A percentile compares a stretch with the other conserved stretches of the same genome.
phyloP scores from a whole-genome alignment of 495 filamentous ascomycete genomes.

The Clavariopsis aquatica region DNA sequence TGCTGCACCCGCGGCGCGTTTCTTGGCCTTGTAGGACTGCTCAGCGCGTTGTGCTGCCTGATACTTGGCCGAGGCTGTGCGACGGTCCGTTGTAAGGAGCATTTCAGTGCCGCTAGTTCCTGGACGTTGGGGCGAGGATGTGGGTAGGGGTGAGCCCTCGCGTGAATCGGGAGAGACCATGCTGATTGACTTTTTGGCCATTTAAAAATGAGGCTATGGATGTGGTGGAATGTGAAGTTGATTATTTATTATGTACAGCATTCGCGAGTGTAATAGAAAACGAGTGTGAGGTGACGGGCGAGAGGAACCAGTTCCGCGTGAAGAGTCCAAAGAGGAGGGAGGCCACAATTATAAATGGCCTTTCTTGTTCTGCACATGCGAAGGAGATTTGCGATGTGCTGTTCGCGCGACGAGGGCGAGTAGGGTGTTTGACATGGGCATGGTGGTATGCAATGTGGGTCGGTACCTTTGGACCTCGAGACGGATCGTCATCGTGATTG shows the following conservation, averaged over 20 bases:
- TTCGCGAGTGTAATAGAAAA: neutral
- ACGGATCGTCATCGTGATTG: neutral
- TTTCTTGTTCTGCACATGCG: neutral
- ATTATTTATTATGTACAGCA: neutral
- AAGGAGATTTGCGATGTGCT: neutral
- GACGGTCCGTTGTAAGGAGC: constrained; percentile 14
- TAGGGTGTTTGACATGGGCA: neutral
- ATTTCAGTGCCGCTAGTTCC: constrained; percentile 19
- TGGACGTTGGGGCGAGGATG: constrained; percentile 12
- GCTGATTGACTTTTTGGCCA: neutral
- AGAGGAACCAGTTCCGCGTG: constrained; percentile 8
- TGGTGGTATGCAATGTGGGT: neutral
- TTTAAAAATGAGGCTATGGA: constrained; percentile 16
- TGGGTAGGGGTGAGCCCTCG: constrained; percentile 2
- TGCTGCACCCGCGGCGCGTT: constrained; percentile 7
- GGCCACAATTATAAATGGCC: neutral
- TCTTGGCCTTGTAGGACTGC: constrained; percentile 19
- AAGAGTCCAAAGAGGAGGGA: neutral
- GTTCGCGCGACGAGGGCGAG: neutral
- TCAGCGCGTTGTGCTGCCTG: constrained; percentile 19
- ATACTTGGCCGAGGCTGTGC: constrained; percentile 16
- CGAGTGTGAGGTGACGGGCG: constrained; percentile 10
- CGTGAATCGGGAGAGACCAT: neutral
- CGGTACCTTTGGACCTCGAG: neutral
- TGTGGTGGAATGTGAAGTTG: neutral